Evolutionary conservation across 2,329 filamentous ascomycete species (phyloP), one percentile per base, ranked within the genome.

Genomic region (Cercospora sp.): DNA sequence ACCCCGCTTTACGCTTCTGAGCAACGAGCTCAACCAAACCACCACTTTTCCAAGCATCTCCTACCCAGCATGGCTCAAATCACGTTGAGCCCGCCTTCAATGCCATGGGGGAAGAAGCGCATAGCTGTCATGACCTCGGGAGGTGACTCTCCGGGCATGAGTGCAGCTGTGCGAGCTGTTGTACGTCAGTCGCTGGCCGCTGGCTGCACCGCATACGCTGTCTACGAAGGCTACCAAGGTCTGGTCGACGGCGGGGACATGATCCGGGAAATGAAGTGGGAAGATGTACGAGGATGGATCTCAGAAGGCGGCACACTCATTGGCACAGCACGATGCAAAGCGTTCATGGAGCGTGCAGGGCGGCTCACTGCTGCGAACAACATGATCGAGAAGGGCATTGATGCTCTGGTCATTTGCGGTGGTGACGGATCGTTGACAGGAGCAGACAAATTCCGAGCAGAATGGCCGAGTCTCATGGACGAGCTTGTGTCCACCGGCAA

Each of bases 401-500:
- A 99, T 79, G 95, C 95, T 64, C 85, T 99, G 75, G 91, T 99
- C 75, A 96, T 99, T 78, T 98, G 94, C 80, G 95, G 95, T 79
- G 95, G 95, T 83, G 95, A 99, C 79, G 95, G 95, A 70, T 96
- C 93, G 72, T 86, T 99, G 76, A 99, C 95, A 10, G 95, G 95
- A 77, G 95, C 95, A 64, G 95, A 99, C 84, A 90, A 89, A 77
- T 98, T 99, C 83, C 89, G 95, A 70, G 84, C 87, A 61, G 95
- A 99, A 79, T 99, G 95, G 95, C 92, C 94, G 3, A 89, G 91
- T 53, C 85, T 99, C 71, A 80, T 99, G 67, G 84, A 92, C 63
- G 95, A 99, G 83, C 87, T 99, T 69, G 91, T 98, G 39, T 78
- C 87, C 60, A 91, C 82, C 2, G 89, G 89, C 63, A 86, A 94